Base-by-base conservation (phyloP, 257 asterid species). In the Solanum corneliomulleri region DNA sequence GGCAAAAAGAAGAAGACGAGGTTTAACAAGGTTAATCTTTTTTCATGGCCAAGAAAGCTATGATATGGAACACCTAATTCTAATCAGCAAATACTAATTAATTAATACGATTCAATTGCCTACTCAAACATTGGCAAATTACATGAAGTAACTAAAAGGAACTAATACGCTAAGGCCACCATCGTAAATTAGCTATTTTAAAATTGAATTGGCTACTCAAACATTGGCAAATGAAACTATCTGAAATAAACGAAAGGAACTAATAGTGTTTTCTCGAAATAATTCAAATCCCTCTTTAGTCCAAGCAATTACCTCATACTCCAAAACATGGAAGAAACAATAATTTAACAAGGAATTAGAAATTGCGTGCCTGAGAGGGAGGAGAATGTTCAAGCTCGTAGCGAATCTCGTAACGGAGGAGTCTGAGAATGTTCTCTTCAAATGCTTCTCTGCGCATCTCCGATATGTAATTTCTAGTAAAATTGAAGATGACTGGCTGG, bases 401-500 rank as follows among this genome's bases (percentile, higher is more conserved):
- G 78, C 93, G 95, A 81, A 96, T 91, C 88, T 97, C 98, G 71
- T 88, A 90, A 12, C 99, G 94, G 86, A 97, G 90, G 68, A 94
- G 94, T 74, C 99, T 97, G 88, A 93, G 93, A 81, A 96, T 89
- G 91, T 93, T 93, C 42, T 93, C 94, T 85, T 97, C 98, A 86
- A 96, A 93, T 64, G 97, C 98, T 80, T 93, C 91, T 72, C 91
- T 95, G 18, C 95, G 94, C 99, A 97, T 92, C 83, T 93, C 98
- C 56, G 95, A 68, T 49, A 89, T 85, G 89, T 90, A 92, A 88
- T 86, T 94, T 91, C 96, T 88, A 80, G 89, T 87, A 9, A 91
- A 85, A 62, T 83, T 56, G 25, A 66, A 88, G 18, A 45, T 80
- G 10, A 62, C 33, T 29, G 82, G 56, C 25, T 45, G 47, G 2